phyloP scores from a whole-genome alignment of 257 asterid species.

The Mitragyna speciosa region DNA sequence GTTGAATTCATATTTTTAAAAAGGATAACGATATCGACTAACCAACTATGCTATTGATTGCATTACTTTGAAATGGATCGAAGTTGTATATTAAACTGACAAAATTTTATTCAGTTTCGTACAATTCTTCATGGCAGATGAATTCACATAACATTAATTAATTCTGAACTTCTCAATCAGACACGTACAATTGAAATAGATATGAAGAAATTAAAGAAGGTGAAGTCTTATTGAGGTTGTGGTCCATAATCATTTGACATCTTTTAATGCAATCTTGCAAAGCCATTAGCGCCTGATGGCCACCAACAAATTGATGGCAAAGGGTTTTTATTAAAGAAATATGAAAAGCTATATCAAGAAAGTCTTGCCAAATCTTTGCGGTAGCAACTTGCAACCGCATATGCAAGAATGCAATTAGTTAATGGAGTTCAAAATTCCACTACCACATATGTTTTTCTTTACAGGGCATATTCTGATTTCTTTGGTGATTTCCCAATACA shows the following conservation, averaged over 20 bases:
- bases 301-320: constrained; percentile 17
- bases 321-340: not conserved
- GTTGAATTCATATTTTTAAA: not conserved
- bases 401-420: not conserved
- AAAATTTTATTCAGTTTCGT: not conserved
- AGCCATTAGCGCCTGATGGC: constrained; percentile 21
- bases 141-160: not conserved
- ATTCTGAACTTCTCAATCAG: not conserved
- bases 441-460: constrained; percentile 8
- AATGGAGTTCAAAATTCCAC: constrained; percentile 27
- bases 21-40: no score
- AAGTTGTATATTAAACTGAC: not conserved
- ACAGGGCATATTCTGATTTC: constrained; percentile 23
- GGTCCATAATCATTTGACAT: constrained; percentile 24
- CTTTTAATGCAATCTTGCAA: constrained; percentile 16
- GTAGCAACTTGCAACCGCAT: constrained; percentile 65
- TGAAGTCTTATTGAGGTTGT: constrained; percentile 20
- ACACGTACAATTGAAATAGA: not conserved
- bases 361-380: constrained; percentile 46
- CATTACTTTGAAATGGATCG: not conserved
- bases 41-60: not conserved
- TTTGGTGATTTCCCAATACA: constrained; percentile 42
- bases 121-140: not conserved
- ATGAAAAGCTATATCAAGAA: constrained; percentile 20
- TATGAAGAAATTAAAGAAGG: not conserved